Base-by-base conservation (phyloP, 2,329 filamentous ascomycete genomes). In the Claviceps pusilla region DNA sequence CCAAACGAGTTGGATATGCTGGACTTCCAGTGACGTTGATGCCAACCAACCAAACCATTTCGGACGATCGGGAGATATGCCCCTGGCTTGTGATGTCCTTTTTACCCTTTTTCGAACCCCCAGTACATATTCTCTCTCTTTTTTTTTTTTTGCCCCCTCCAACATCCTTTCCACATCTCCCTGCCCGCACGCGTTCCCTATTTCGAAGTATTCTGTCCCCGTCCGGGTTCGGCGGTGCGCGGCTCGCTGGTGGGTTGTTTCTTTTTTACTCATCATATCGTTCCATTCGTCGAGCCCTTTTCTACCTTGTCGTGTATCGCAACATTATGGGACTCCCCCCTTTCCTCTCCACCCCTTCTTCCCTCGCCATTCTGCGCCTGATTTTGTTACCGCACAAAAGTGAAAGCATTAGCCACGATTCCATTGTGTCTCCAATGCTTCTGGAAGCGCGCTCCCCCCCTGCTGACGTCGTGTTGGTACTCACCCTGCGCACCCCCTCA, bases 341-440 rank as follows among this genome's bases (percentile, higher is more conserved):
- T 16, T 12, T 39, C 12, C 37, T 39, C 37, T 12, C 14, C 42
- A 11, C 11, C n/a, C n/a, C 7, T 12, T 14, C 31, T 11, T 14
- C 11, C 41, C n/a, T 7, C 29, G 3, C 7, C 24, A 7, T n/a
- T 12, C 24, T 24, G 19, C 19, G 50, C 47, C 45, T 54, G 39
- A 28, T 55, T 12, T 48, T 47, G 39, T 57, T 49, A 58, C 58
- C 58, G 55, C 48, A 59, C 41, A 56, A 49, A 41, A 24, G 46
- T 52, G 52, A 49, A 49, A 51, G 41, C 50, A 52, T 58, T 59
- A 57, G 59, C 53, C 55, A 53, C 52, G 48, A 50, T 54, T 56
- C 52, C 54, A 31, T 57, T 57, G 54, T 56, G 54, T 24, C 24
- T 52, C 54, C 50, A 47, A 54, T 55, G 59, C 54, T 54, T 55